Percentiles rank a stretch among this genome's conserved stretches.
Evolutionary conservation across 768 basidiomycete genomes (phyloP).

Genomic region (Serendipita sp.): DNA sequence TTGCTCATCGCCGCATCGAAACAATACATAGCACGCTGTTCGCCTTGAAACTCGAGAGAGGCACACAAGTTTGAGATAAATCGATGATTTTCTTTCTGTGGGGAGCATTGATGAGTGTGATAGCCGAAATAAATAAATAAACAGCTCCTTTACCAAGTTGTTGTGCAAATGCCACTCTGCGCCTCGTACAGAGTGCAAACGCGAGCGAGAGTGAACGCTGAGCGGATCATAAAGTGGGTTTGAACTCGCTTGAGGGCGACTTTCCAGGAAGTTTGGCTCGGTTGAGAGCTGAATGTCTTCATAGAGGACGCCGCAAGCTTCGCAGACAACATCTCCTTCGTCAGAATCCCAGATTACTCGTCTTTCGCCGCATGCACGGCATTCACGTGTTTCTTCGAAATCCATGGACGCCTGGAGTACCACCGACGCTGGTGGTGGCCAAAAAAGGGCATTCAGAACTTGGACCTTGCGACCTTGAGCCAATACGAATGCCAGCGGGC

Average conservation of each 20-base stretch:
- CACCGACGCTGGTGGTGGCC: neutral
- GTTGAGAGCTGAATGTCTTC: neutral
- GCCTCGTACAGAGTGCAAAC: neutral
- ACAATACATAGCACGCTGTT: slow-evolving; percentile 43
- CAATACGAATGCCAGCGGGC: neutral
- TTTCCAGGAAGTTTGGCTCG: neutral
- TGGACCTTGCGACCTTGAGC: neutral
- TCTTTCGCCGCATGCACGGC: neutral
- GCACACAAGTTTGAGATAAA: neutral
- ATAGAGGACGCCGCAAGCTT: neutral
- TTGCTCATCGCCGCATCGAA: slow-evolving; percentile 48
- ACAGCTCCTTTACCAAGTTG: neutral
- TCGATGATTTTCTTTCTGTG: neutral
- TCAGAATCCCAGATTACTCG: neutral
- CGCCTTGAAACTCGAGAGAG: neutral
- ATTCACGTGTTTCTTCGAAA: neutral
- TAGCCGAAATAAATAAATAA: neutral
- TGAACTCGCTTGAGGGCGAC: neutral
- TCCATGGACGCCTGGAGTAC: neutral
- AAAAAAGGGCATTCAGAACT: neutral
- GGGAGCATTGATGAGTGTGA: neutral
- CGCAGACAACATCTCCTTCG: neutral
- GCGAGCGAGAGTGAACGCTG: neutral
- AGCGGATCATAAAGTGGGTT: neutral
- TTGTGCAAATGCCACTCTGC: neutral